Percentiles rank a stretch among this genome's conserved stretches.
These are phyloP conservation scores for Vitis hybrid DNA, from an alignment of 177 flowering plant species.

Conservation along the genomic window DNA sequence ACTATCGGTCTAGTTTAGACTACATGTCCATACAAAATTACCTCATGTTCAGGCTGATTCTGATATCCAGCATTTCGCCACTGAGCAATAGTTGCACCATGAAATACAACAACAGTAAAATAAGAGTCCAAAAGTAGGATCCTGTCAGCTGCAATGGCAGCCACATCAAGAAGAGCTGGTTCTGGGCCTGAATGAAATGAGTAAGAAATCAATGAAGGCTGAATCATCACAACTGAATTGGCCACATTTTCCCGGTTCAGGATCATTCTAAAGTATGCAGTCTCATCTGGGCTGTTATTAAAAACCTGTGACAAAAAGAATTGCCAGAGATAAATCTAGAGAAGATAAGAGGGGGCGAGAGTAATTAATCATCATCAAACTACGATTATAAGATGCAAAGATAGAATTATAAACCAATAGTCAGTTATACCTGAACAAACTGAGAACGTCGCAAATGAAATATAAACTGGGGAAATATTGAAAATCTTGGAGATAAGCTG, in stretches of 20 bases:
- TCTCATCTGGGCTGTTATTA: conserved; percentile 98
- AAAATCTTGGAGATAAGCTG: conserved; percentile 78
- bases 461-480: conserved; percentile 96
- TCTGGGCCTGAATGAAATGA: conserved; percentile 80
- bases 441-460: conserved; percentile 93
- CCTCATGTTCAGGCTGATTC: conserved; percentile 83
- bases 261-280: conserved; percentile 94
- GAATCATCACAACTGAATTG: conserved; percentile 97
- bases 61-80: conserved; percentile 98
- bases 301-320: conserved; percentile 60
- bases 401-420: neutral
- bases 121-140: conserved; percentile 88
- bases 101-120: conserved; percentile 88
- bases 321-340: conserved; percentile 3
- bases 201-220: conserved; percentile 91
- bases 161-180: conserved; percentile 90
- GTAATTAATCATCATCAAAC: neutral
- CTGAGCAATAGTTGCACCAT: conserved; percentile 86
- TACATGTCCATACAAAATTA: conserved; percentile 19
- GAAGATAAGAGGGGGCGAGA: conserved; percentile 1
- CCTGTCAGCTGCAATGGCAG: conserved; percentile 85
- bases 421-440: conserved; percentile 80
- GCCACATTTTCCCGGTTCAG: conserved; percentile 88
- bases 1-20: neutral
- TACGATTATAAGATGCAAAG: no score